These are phyloP conservation scores for Bipolaris zeicola DNA, from an alignment of 2,329 filamentous ascomycete genomes.

Conservation along the genomic window DNA sequence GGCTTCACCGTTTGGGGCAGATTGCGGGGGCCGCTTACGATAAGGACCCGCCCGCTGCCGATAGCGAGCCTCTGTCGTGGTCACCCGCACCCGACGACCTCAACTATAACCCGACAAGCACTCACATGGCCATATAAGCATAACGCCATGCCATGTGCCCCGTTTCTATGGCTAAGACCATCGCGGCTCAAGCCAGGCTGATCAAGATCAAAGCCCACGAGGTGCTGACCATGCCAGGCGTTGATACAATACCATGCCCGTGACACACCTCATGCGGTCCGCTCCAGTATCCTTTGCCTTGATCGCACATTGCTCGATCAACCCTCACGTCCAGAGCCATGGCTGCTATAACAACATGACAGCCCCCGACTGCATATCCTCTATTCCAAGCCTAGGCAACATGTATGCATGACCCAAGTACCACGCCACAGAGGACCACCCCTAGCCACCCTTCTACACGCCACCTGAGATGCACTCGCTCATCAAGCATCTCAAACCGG, in stretches of 20 bases:
- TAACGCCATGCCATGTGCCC: background rate
- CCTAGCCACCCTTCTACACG: background rate
- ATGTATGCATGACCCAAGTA: conserved; percentile 1
- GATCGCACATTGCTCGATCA: background rate
- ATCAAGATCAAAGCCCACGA: conserved; percentile 5
- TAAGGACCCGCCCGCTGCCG: conserved; percentile 13
- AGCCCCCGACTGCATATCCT: background rate
- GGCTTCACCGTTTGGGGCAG: conserved; percentile 12
- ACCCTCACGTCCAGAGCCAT: background rate
- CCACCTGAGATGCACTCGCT: conserved; percentile 17
- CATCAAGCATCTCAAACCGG: conserved; percentile 13
- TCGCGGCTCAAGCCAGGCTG: background rate
- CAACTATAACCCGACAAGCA: background rate
- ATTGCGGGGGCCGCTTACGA: conserved; percentile 17
- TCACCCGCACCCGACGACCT: background rate
- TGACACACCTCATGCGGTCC: too few relatives aligned
- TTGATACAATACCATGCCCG: background rate
- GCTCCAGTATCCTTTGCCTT: background rate
- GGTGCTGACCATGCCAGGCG: background rate
- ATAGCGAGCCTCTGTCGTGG: conserved; percentile 12
- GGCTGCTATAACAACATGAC: background rate
- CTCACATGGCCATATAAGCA: conserved; percentile 1
- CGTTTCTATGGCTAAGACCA: background rate
- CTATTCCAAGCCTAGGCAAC: background rate
- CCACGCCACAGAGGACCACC: background rate